These are phyloP conservation scores for Nicotiana sylvestris DNA, from an alignment of 257 asterid genomes.

Conservation along the genomic window DNA sequence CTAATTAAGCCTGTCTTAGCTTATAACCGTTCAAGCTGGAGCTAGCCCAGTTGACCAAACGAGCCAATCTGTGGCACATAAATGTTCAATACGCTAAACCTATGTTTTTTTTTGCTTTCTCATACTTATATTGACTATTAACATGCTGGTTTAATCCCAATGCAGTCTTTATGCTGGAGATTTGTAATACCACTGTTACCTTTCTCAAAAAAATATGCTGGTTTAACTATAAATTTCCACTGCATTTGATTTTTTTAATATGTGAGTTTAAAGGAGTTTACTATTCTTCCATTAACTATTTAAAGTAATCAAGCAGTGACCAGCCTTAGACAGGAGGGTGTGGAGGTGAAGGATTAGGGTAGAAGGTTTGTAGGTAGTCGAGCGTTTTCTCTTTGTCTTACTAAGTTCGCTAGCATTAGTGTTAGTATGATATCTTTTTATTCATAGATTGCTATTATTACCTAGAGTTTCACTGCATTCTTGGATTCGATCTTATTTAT, in stretches of 20 bases:
- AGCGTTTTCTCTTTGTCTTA: no score
- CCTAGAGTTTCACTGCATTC: no score
- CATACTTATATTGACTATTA: background rate
- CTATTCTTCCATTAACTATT: background rate
- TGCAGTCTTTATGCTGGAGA: no score
- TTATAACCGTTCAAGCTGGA: background rate
- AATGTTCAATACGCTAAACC: background rate
- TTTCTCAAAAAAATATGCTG: background rate
- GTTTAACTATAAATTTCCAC: background rate
- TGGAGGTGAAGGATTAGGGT: no score
- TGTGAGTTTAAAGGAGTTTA: background rate
- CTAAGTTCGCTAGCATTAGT: no score
- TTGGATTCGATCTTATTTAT: no score
- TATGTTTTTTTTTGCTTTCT: background rate
- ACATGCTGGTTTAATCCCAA: background rate
- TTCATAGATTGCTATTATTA: no score
- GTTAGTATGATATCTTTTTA: no score
- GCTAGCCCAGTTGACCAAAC: no score
- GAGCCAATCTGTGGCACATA: background rate
- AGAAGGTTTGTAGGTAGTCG: no score
- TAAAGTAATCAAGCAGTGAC: background rate
- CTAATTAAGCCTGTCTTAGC: background rate
- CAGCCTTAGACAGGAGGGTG: background rate
- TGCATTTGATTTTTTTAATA: background rate
- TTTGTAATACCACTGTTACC: no score